A percentile compares a stretch with the other conserved stretches of the same genome.
phyloP scores from a whole-genome alignment of 768 basidiomycete species.

The Boletus barrowsii region DNA sequence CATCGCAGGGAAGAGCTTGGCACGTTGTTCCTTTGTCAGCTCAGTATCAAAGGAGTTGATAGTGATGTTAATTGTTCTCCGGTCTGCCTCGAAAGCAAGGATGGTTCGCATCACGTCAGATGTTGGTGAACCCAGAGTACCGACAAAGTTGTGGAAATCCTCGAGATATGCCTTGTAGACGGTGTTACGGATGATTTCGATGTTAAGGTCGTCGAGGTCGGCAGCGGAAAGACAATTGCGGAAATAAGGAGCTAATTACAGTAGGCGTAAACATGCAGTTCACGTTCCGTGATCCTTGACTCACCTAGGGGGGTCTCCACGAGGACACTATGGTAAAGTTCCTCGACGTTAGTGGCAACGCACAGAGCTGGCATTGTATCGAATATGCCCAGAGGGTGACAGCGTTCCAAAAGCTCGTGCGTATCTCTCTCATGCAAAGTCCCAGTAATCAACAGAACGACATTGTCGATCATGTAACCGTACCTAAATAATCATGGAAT shows the following conservation, averaged over 20 bases:
- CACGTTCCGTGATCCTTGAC: slow-evolving; percentile 25
- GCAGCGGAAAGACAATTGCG: slow-evolving; percentile 91
- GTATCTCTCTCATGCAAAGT: slow-evolving; percentile 97
- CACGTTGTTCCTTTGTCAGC: slow-evolving; percentile 91
- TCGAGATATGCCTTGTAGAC: slow-evolving; percentile 99
- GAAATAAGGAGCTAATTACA: slow-evolving; percentile 81
- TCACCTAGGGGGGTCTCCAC: slow-evolving; percentile 96
- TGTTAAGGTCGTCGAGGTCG: slow-evolving; percentile 97
- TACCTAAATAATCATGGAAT: slow-evolving; percentile 52
- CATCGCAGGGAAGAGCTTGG: slow-evolving; percentile 89
- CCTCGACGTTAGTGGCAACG: slow-evolving; percentile 98
- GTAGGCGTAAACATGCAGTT: slow-evolving; percentile 1
- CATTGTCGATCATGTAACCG: slow-evolving; percentile 99
- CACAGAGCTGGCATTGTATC: slow-evolving; percentile 99
- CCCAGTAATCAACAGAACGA: slow-evolving; percentile 94
- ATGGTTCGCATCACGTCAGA: slow-evolving; percentile 89
- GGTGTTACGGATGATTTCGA: slow-evolving; percentile 99
- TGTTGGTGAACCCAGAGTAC: slow-evolving; percentile 79
- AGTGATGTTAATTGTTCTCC: slow-evolving; percentile 96
- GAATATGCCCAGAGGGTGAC: slow-evolving; percentile 95
- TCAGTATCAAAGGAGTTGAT: slow-evolving; percentile 98
- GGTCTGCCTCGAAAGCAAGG: slow-evolving; percentile 94
- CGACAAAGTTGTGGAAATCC: slow-evolving; percentile 87
- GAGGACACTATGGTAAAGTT: slow-evolving; percentile 92
- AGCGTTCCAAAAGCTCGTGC: slow-evolving; percentile 92